Evolutionary conservation across 805 yeast species (phyloP), one percentile per base, ranked within the genome.

Genomic region (Zygoascus biomembranicola): DNA sequence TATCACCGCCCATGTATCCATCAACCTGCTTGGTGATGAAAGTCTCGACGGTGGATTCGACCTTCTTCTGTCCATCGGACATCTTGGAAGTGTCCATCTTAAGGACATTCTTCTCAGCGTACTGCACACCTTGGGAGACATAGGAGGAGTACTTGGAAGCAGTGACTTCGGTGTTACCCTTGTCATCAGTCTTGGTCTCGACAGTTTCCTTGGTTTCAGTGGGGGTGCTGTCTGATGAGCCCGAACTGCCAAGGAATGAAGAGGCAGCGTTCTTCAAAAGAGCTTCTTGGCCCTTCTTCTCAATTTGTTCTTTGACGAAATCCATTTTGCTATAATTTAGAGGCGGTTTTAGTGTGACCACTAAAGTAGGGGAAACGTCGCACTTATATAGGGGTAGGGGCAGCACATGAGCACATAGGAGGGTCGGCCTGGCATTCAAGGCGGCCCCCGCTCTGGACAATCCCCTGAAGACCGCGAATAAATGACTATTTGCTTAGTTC

Each of bases 41-140:
- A 49, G 52, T 32, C 58, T 55, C 28, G 16, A 31, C 41, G n/a
- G 32, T 43, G 19, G 31, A 6, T 20, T 42, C 41, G 26, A 48
- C 51, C 35, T 44, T 28, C 59, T 58, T 42, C 51, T 55, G 55
- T 51, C 44, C 23, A 28, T 51, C 57, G 5, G 55, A 23, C 54
- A 54, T 37, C 55, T 58, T 56, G 55, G 28, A 37, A 39, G 53
- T 45, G 43, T 57, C 59, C 41, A 53, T 44, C 49, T 57, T 44
- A 23, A 59, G 20, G 52, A 60, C 49, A 49, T 59, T 56, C 55
- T 52, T 32, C 53, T 61, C 62, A 23, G 57, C 59, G 49, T 52
- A 53, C 39, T 42, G 32, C 28, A 60, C 67, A 54, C 69, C 70
- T 64, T 63, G 60, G 60, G 57, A 55, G 60, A 63, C 61, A 62